Evolutionary conservation across 2,329 filamentous ascomycete species (phyloP), one percentile per base, ranked within the genome.

Genomic region (Ceratocystis papillata): DNA sequence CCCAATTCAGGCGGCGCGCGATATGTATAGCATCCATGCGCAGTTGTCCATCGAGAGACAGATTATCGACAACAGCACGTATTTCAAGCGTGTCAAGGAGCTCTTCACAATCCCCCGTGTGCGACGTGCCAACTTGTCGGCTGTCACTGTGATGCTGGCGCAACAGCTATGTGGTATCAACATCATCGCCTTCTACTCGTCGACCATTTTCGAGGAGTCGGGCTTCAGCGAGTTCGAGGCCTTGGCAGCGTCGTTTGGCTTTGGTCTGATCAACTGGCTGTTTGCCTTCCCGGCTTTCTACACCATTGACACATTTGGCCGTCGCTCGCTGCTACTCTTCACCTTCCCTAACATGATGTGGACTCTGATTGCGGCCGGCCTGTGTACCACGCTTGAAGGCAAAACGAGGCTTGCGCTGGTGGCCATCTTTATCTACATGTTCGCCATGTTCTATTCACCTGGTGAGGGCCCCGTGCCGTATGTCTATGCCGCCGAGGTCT

Each of bases 301-400:
- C 77, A 86, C 84, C 1, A 87, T 87, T 64, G 85, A 87, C 70
- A 87, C 83, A 0, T 87, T 82, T 70, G 85, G 85, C 7, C 82
- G 85, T 25, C 80, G 85, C 25, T 77, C 80, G 22, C 75, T 88
- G 12, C 77, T 87, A 4, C 76, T 87, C 2, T 83, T 85, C 70
- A 87, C 85, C 3, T 87, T 87, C 71, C 85, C 85, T 0, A 80
- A 85, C 69, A 87, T 87, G 84, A 79, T 68, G 66, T 84, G 83
- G 79, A 83, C 83, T 25, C 75, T 83, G 45, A 77, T 83, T 28
- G 73, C 72, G 7, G 76, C 76, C 28, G 76, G 75, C 65, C 74
- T 76, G 59, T 76, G 74, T 69, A 77, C 74, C 2, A 70, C 76
- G 41, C 74, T 76, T 46, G 71, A 73, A 12, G 75, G 72, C 25